Evolutionary conservation across 345 rosid genomes (phyloP), one percentile per base, ranked within the genome.

Genomic region (Erucastrum elatum): DNA sequence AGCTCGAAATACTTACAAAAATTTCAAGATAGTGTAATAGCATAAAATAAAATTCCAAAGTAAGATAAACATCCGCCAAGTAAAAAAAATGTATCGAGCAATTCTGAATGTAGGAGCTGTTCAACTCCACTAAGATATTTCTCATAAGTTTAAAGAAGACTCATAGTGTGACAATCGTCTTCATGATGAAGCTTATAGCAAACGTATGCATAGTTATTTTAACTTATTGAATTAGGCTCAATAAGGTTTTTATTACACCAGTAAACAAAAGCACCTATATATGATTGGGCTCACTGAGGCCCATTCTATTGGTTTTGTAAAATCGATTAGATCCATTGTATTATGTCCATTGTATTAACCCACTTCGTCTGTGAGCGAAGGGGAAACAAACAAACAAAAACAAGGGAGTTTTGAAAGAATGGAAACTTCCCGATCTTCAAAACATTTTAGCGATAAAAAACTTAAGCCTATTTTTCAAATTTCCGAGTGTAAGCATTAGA

Each of bases 221-320:
- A 39, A 41, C 49, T 41, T 41, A 41, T 55, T 55, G 61, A 58
- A 16, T 21, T 58, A 25, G 31, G 31, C 2, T 58, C 49, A 58
- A 4, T 25, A 4, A 58, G 30, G 62, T 58, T 41, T 41, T 25
- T 25, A 56, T 56, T 8, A 56, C 60, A 61, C 65, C 17, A 12
- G 17, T 11, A 0, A 29, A 5, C 65, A 61, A 30, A 68, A 51
- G 6, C 56, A 39, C 29, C 30, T 44, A 15, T n/a, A 3, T 34
- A 41, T 12, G 6, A 13, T n/a, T 64, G 70, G 70, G 51, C 70
- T 74, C 77, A 4, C 0, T 6, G 6, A 8, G 70, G 71, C 77
- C 70, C 64, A 64, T 33, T 2, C 3, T 51, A 4, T 64, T 64
- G 15, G 63, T 64, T 74, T 29, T 53, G 6, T 17, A 33, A 31